phyloP scores from a whole-genome alignment of 805 yeast species.

The Yarrowia sp. region DNA sequence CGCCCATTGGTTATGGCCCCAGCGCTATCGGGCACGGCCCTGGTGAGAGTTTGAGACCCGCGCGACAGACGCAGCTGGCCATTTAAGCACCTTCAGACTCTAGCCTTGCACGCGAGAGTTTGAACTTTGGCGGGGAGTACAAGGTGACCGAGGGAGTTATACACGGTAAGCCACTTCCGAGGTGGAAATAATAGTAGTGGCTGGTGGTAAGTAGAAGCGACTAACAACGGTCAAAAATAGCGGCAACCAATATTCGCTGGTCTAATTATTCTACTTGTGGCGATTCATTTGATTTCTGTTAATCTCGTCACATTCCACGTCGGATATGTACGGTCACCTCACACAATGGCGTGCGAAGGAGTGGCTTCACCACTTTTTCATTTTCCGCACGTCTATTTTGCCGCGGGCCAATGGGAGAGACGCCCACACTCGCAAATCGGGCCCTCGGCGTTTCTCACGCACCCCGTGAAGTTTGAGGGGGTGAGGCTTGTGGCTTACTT shows the following conservation, averaged over 20 bases:
- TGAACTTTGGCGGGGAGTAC: neutral
- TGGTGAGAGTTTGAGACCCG: slow-evolving; percentile 1
- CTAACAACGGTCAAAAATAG: no score
- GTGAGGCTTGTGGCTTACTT: slow-evolving; percentile 15
- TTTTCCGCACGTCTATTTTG: slow-evolving; percentile 3
- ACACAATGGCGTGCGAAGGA: slow-evolving; percentile 4
- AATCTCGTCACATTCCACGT: neutral
- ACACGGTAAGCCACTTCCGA: neutral
- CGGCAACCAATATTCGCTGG: no score
- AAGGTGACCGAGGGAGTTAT: neutral
- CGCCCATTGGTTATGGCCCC: neutral
- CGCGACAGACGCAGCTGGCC: neutral
- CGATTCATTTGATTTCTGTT: no score
- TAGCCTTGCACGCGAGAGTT: slow-evolving; percentile 13
- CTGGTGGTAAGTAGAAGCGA: no score
- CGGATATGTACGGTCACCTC: neutral
- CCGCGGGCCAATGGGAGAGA: slow-evolving; percentile 8
- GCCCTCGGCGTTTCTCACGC: slow-evolving; percentile 10
- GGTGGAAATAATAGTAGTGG: no score
- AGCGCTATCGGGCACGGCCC: slow-evolving; percentile 33
- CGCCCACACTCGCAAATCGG: slow-evolving; percentile 5
- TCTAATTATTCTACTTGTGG: no score
- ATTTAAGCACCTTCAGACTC: neutral
- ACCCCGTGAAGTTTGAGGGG: slow-evolving; percentile 8
- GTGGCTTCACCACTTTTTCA: neutral